These are phyloP conservation scores for Stereocaulon alpinum DNA, from an alignment of 495 filamentous ascomycete species.

Conservation along the genomic window DNA sequence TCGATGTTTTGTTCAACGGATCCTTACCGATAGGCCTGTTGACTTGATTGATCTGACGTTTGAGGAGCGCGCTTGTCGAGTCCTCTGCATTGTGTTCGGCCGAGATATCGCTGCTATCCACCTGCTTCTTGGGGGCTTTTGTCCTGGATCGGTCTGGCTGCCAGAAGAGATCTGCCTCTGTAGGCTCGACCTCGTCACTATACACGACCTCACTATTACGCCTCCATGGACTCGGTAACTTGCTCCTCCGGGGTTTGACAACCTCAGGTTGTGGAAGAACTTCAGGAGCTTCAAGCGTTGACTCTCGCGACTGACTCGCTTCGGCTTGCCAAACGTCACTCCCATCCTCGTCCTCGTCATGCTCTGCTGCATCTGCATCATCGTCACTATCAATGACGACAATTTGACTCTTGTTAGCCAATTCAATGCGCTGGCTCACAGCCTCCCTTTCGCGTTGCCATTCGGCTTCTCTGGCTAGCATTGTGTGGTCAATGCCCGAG, in stretches of 20 bases:
- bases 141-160: constrained; percentile 10
- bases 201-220: constrained; percentile 29
- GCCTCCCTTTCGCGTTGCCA: constrained; percentile 43
- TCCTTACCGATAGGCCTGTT: background rate
- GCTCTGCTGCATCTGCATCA: constrained; percentile 15
- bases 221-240: constrained; percentile 36
- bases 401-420: constrained; percentile 37
- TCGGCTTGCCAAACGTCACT: constrained; percentile 36
- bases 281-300: constrained; percentile 10
- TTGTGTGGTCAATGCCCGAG: constrained; percentile 9
- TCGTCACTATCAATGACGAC: constrained; percentile 44
- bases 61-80: background rate
- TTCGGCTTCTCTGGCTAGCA: constrained; percentile 28
- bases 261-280: constrained; percentile 10
- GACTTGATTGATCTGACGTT: background rate
- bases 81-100: background rate
- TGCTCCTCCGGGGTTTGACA: constrained; percentile 28
- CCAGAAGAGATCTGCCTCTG: constrained; percentile 19
- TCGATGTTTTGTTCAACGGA: background rate
- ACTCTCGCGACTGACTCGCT: constrained; percentile 22
- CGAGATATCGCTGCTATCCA: background rate
- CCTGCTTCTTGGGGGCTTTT: constrained; percentile 1
- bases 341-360: constrained; percentile 11
- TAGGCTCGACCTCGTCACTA: constrained; percentile 21
- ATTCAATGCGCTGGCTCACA: constrained; percentile 40